Conservation (phyloP, 2,329 filamentous ascomycete species). For the Cryphonectria japonica region DNA sequence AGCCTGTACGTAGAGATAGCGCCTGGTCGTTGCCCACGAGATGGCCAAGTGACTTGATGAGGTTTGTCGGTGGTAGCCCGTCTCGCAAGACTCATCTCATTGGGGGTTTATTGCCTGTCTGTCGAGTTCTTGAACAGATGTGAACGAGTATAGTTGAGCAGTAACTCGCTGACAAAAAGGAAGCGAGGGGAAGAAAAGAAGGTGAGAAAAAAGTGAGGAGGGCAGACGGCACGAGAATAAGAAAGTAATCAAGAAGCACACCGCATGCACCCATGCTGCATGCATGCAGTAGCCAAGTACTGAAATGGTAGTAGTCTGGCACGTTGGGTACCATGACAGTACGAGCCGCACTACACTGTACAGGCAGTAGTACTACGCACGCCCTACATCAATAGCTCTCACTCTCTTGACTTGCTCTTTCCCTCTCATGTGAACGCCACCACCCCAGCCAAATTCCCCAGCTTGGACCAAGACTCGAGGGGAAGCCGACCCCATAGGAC, state of each 20-base stretch:
- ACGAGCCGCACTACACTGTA: too few relatives aligned
- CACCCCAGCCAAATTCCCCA: too few relatives aligned
- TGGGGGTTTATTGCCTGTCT: background rate
- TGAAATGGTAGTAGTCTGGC: too few relatives aligned
- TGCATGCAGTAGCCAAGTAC: background rate
- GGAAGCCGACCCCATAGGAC: background rate
- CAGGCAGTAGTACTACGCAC: background rate
- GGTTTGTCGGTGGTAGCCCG: background rate
- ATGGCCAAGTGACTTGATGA: background rate
- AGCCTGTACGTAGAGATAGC: background rate
- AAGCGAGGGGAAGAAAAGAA: background rate
- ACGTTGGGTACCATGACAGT: background rate
- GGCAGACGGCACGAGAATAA: background rate
- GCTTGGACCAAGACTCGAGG: background rate
- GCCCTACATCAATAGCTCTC: background rate
- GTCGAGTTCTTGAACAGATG: background rate
- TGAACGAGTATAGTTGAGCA: background rate
- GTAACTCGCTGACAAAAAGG: background rate
- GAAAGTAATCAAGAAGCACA: background rate
- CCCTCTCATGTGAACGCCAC: too few relatives aligned
- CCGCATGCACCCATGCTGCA: background rate
- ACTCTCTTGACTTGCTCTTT: background rate
- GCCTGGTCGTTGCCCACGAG: background rate
- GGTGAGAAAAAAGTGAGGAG: background rate
- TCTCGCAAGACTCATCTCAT: background rate